These are phyloP conservation scores for Stachybotrys elegans DNA, from an alignment of 2,329 filamentous ascomycete species.

Conservation along the genomic window DNA sequence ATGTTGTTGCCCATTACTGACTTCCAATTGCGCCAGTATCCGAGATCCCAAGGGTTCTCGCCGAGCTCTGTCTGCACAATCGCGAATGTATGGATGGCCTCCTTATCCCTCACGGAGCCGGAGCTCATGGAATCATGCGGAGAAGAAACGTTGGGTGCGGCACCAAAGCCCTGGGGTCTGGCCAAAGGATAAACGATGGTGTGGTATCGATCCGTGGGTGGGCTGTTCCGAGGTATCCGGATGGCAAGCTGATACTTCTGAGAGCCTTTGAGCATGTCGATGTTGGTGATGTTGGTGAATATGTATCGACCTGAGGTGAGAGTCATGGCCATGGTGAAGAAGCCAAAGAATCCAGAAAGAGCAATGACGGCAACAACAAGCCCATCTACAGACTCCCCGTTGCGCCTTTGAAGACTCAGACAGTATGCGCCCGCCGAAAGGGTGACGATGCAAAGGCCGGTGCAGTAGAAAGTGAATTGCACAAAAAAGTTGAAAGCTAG, in stretches of 20 bases:
- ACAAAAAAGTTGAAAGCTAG: slow-evolving; percentile 84
- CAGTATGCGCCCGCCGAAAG: slow-evolving; percentile 62
- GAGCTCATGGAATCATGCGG: slow-evolving; percentile 11
- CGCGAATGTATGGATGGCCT: slow-evolving; percentile 65
- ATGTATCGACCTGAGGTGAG: slow-evolving; percentile 66
- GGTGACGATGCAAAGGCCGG: slow-evolving; percentile 60
- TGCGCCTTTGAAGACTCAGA: slow-evolving; percentile 46
- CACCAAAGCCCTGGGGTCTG: slow-evolving; percentile 3
- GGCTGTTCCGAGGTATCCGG: slow-evolving; percentile 52
- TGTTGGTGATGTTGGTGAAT: slow-evolving; percentile 72
- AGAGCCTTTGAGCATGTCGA: slow-evolving; percentile 66
- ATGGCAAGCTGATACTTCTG: slow-evolving; percentile 72
- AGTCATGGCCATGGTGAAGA: slow-evolving; percentile 80
- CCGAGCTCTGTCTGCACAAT: slow-evolving; percentile 68
- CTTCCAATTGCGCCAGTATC: slow-evolving; percentile 64
- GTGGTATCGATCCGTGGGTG: slow-evolving; percentile 34
- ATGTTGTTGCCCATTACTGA: slow-evolving; percentile 70
- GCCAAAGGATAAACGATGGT: slow-evolving; percentile 56
- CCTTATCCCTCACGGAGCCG: slow-evolving; percentile 31
- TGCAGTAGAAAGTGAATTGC: slow-evolving; percentile 75
- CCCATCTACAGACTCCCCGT: slow-evolving; percentile 41
- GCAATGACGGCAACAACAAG: slow-evolving; percentile 63
- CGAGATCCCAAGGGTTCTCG: slow-evolving; percentile 84
- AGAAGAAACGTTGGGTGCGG: background rate
- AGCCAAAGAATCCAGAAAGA: slow-evolving; percentile 64